Evolutionary conservation across 2,329 filamentous ascomycete genomes (phyloP), one percentile per base, ranked within the genome.

Genomic region (Scedosporium apiospermum): DNA sequence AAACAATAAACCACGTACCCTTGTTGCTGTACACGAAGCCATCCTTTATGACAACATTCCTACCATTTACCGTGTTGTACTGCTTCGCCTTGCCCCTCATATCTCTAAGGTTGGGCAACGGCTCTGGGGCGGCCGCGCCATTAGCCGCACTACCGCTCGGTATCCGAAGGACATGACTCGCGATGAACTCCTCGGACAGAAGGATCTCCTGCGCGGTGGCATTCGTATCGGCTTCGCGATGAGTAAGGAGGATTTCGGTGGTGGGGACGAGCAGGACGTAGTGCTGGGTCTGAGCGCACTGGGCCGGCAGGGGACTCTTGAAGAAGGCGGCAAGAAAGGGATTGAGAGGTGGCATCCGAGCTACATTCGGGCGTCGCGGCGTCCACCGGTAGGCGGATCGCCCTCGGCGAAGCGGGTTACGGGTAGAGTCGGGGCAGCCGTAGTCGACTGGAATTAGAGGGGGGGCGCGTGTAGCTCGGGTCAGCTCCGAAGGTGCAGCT

Each of bases 251-350:
- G 68, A 92, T 88, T 77, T 98, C 93, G 72, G 93, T 97, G 62
- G 90, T 89, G 57, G 95, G 95, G 44, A 98, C 93, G 60, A 99
- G 88, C 63, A 99, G 85, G 70, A 99, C 87, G 81, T 98, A 91
- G 75, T 96, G 91, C 76, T 95, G 89, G 67, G 92, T 84, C 62
- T 95, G 93, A 66, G 88, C 86, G 82, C 95, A 98, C 87, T 98
- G 93, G 71, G 89, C 82, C 69, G 90, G 89, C 73, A 97, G 84
- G 75, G 91, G 87, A 85, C 92, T 98, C 81, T 91, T 92, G 84
- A 97, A 97, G 87, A 99, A 98, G 83, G 93, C 92, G 82, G 90
- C 88, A 77, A 99, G 84, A 79, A 97, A 98, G 76, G 95, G 95
- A 80, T 99, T 99, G 87, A 98, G 84, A 81, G 95, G 91, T 88